These are phyloP conservation scores for Rhododendron kiyosumense DNA, from an alignment of 148 eudicot species.

Conservation along the genomic window DNA sequence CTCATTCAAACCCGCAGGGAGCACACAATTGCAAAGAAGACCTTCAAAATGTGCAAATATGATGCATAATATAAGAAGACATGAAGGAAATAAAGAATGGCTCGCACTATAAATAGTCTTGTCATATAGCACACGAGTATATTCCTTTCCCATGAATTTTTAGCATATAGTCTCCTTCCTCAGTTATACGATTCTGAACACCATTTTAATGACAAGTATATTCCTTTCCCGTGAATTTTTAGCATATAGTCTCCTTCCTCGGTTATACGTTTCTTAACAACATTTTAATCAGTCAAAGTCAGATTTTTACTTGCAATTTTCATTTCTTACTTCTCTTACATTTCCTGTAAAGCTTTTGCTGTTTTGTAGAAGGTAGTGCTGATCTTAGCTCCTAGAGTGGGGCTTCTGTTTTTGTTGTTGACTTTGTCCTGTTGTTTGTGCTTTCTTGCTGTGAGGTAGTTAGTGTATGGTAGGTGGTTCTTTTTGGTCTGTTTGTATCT, in stretches of 20 bases:
- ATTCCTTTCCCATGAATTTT: background rate
- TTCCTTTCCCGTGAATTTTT: background rate
- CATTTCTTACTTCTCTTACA: background rate
- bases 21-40: constrained; percentile 21
- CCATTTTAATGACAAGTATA: background rate
- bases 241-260: background rate
- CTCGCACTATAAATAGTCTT: background rate
- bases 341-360: background rate
- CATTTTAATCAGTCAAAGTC: background rate
- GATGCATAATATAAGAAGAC: background rate
- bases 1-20: constrained; percentile 76
- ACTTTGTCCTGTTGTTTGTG: background rate
- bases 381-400: background rate
- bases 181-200: background rate
- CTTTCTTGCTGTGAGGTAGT: background rate
- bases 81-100: background rate
- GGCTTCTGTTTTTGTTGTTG: background rate
- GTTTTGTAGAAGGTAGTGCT: background rate
- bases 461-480: background rate
- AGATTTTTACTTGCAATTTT: background rate
- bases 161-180: background rate
- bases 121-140: background rate
- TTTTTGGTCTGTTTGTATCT: background rate
- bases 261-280: background rate
- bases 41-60: constrained; percentile 34